Percentiles rank a stretch among this genome's conserved stretches.
Conservation (phyloP, 2,329 filamentous ascomycete species). For the Xylaria sp. region DNA sequence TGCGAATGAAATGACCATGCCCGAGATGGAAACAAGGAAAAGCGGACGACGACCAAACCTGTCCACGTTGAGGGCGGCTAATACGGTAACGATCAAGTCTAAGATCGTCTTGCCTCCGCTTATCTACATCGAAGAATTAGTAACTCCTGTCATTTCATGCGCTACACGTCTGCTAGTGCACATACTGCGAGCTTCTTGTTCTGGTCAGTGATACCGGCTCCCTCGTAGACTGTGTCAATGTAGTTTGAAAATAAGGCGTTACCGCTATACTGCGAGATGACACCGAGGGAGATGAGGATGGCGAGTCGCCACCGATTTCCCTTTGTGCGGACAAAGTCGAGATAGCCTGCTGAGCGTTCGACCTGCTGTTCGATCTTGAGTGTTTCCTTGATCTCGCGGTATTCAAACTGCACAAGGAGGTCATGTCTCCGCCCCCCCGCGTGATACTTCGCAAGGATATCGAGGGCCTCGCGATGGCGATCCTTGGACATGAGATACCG, state of each 20-base stretch:
- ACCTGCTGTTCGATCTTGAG: slow-evolving; percentile 62
- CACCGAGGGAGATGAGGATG: slow-evolving; percentile 66
- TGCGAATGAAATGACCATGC: slow-evolving; percentile 55
- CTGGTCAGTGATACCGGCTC: slow-evolving; percentile 63
- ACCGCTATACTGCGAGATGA: slow-evolving; percentile 72
- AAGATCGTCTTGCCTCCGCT: slow-evolving; percentile 65
- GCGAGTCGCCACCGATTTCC: slow-evolving; percentile 69
- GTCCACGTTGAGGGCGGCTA: slow-evolving; percentile 56
- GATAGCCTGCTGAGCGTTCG: slow-evolving; percentile 57
- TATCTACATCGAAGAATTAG: slow-evolving; percentile 37
- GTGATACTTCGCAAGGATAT: slow-evolving; percentile 67
- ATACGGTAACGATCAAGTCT: slow-evolving; percentile 62
- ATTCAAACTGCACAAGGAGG: slow-evolving; percentile 68
- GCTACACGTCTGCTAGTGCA: too few species aligned
- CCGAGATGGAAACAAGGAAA: slow-evolving; percentile 56
- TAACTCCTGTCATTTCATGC: slow-evolving; percentile 22
- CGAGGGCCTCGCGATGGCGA: slow-evolving; percentile 64
- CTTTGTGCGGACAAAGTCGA: slow-evolving; percentile 65
- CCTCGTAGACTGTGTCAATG: slow-evolving; percentile 65
- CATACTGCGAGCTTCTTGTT: slow-evolving; percentile 61
- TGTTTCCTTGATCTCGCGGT: slow-evolving; percentile 69
- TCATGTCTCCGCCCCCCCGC: slow-evolving; percentile 64
- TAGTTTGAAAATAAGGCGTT: slow-evolving; percentile 73
- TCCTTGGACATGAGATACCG: slow-evolving; percentile 70
- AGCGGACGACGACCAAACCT: slow-evolving; percentile 58